These are phyloP conservation scores for Allantophomopsis cytisporea DNA, from an alignment of 2,329 filamentous ascomycete genomes.

Conservation along the genomic window DNA sequence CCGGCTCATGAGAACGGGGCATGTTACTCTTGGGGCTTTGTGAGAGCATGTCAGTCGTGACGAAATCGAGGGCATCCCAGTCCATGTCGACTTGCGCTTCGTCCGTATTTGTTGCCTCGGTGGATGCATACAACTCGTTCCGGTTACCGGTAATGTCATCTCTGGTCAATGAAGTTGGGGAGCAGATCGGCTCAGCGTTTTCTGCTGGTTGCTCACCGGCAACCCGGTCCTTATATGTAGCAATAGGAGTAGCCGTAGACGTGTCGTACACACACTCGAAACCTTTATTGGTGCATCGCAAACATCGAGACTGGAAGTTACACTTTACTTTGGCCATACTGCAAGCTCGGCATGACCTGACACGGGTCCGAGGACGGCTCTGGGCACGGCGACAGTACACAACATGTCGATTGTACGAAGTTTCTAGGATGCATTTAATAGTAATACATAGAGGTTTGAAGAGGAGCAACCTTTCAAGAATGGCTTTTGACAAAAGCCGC, in stretches of 20 bases:
- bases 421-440: not conserved
- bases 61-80: not conserved
- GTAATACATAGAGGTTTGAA: too few species aligned
- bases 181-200: slow-evolving; percentile 22
- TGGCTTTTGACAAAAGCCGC: too few species aligned
- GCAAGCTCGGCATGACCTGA: slow-evolving; percentile 10
- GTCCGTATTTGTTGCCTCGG: slow-evolving; percentile 16
- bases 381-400: slow-evolving; percentile 9
- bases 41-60: slow-evolving; percentile 10
- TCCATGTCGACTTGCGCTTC: not conserved
- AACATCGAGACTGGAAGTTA: slow-evolving; percentile 9
- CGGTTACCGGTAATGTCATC: too few species aligned
- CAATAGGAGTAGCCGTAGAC: not conserved
- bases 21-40: not conserved
- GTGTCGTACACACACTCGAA: slow-evolving; percentile 10
- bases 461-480: too few species aligned
- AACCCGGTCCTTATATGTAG: too few species aligned
- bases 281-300: slow-evolving; percentile 9
- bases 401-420: slow-evolving; percentile 8
- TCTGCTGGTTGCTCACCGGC: slow-evolving; percentile 17
- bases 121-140: too few species aligned
- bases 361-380: slow-evolving; percentile 6
- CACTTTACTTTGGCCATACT: slow-evolving; percentile 13
- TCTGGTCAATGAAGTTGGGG: too few species aligned
- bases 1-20: too few species aligned